Conservation (phyloP, 2,329 filamentous ascomycete genomes). For the Penicillium oxalicum region DNA sequence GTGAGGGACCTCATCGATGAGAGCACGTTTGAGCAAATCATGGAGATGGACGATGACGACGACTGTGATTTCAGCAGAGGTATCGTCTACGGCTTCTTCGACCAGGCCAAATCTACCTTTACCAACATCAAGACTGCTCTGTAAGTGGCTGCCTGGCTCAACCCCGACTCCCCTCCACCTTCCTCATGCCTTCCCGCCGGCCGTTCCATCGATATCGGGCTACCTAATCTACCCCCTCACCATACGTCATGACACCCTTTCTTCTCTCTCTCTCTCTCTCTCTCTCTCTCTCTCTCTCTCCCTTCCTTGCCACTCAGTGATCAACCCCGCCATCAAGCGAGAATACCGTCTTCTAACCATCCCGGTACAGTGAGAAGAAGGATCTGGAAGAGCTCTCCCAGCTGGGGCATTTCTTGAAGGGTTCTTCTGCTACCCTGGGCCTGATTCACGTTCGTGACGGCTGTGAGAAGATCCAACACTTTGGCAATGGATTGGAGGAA, state of each 20-base stretch:
- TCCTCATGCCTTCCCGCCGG: too few species aligned
- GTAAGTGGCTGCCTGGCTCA: conserved; percentile 52
- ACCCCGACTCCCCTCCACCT: not conserved
- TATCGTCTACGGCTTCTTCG: conserved; percentile 88
- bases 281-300: too few species aligned
- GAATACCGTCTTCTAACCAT: not conserved
- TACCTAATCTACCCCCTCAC: not conserved
- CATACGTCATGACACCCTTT: too few species aligned
- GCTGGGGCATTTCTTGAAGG: conserved; percentile 94
- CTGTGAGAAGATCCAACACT: conserved; percentile 96
- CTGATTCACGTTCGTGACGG: conserved; percentile 84
- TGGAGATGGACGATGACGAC: conserved; percentile 94
- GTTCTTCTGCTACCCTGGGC: conserved; percentile 89
- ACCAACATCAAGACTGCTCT: conserved; percentile 72
- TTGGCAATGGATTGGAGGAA: conserved; percentile 73
- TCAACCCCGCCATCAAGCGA: too few species aligned
- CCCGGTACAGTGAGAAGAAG: conserved; percentile 51
- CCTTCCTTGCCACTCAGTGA: too few species aligned
- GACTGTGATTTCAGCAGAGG: conserved; percentile 81
- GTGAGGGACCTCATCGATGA: conserved; percentile 73
- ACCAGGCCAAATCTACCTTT: conserved; percentile 84
- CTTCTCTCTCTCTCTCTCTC: not conserved
- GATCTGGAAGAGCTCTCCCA: conserved; percentile 71
- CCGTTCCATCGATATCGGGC: not conserved
- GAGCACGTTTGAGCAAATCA: conserved; percentile 82